phyloP scores from a whole-genome alignment of 139 green algal species.

The Astrephomene gubernaculifera region DNA sequence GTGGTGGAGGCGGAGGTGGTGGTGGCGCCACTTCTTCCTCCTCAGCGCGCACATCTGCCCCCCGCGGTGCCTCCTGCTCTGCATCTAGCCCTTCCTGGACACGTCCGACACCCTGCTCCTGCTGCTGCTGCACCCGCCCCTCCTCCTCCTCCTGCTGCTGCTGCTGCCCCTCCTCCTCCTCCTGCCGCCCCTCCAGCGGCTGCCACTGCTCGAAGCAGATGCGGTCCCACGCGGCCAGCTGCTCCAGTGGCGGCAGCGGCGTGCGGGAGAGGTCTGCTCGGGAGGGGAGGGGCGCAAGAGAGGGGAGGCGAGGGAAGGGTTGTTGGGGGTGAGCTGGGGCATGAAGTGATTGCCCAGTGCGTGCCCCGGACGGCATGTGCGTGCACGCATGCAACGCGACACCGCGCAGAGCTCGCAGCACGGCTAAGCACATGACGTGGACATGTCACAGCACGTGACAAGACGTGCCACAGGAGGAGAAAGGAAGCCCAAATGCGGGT shows the following conservation, averaged over 20 bases:
- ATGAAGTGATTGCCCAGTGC: too few relatives aligned
- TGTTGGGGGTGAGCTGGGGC: too few relatives aligned
- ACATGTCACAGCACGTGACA: too few relatives aligned
- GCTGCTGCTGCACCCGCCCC: background rate
- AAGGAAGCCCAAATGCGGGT: too few relatives aligned
- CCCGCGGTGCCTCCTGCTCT: background rate
- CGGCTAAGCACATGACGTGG: too few relatives aligned
- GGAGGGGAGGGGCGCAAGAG: background rate
- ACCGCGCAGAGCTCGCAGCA: too few relatives aligned
- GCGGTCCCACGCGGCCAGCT: conserved; percentile 44
- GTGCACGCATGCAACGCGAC: too few relatives aligned
- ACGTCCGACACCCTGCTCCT: too few relatives aligned
- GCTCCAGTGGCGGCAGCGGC: conserved; percentile 3
- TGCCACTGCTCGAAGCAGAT: conserved; percentile 50
- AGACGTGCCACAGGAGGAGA: too few relatives aligned
- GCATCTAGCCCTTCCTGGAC: too few relatives aligned
- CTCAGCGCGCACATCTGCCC: background rate
- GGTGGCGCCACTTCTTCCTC: background rate
- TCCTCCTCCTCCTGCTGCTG: conserved; percentile 6
- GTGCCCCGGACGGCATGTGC: too few relatives aligned
- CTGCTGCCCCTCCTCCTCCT: conserved; percentile 19
- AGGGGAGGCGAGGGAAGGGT: too few relatives aligned
- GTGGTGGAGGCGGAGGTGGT: background rate
- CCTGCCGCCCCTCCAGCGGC: conserved; percentile 4
- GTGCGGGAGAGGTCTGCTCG: conserved; percentile 24